These are phyloP conservation scores for Hypoxylon subgilvum DNA, from an alignment of 495 filamentous ascomycete species.

Conservation along the genomic window DNA sequence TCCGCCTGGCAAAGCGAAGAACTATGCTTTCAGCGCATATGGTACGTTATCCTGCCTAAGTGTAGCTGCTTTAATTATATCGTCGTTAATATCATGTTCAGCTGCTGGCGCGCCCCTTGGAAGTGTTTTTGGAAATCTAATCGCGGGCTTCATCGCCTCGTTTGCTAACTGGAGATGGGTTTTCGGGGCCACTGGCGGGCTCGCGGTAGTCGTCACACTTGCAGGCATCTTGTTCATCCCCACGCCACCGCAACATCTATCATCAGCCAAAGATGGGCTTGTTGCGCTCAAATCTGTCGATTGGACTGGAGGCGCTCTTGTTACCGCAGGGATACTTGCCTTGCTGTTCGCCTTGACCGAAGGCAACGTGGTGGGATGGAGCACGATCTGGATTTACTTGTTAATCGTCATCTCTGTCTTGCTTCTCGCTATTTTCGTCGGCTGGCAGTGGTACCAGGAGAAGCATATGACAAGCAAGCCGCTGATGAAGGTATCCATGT, in stretches of 20 bases:
- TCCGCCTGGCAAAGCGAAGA: slow-evolving; percentile 66
- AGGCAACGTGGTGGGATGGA: slow-evolving; percentile 71
- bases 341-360: slow-evolving; percentile 69
- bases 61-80: neutral
- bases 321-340: slow-evolving; percentile 66
- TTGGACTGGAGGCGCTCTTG: slow-evolving; percentile 66
- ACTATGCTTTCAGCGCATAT: slow-evolving; percentile 64
- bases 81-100: slow-evolving; percentile 16
- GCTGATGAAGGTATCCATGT: slow-evolving; percentile 65
- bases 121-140: slow-evolving; percentile 60
- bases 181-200: slow-evolving; percentile 69
- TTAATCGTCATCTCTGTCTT: slow-evolving; percentile 67
- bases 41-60: slow-evolving; percentile 30
- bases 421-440: slow-evolving; percentile 63
- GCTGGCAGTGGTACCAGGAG: slow-evolving; percentile 69
- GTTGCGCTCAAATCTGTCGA: slow-evolving; percentile 59
- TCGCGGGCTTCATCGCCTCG: slow-evolving; percentile 60
- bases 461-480: slow-evolving; percentile 50
- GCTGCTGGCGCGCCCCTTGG: slow-evolving; percentile 65
- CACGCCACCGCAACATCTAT: slow-evolving; percentile 52
- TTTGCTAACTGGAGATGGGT: slow-evolving; percentile 67
- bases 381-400: slow-evolving; percentile 66
- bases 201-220: slow-evolving; percentile 64
- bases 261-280: slow-evolving; percentile 32
- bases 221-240: slow-evolving; percentile 72